These are phyloP conservation scores for Cnidoscolus chayamansa DNA, from an alignment of 441 rosid genomes.

Conservation along the genomic window DNA sequence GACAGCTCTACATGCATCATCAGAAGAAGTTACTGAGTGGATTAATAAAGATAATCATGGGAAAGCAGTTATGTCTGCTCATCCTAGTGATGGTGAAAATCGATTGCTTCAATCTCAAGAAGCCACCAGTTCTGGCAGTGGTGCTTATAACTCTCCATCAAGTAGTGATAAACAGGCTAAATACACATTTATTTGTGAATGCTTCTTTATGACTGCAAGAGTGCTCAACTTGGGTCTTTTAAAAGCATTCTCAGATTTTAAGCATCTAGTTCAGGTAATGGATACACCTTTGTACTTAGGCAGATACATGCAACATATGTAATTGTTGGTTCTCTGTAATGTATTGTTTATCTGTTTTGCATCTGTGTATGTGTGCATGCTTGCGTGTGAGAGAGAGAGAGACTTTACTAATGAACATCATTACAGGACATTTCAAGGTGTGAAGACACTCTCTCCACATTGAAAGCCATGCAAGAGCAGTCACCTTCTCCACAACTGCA, in stretches of 20 bases:
- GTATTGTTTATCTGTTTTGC: too few species aligned
- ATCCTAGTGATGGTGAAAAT: slow-evolving; percentile 40
- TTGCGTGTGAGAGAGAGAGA: background rate
- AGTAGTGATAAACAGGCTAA: slow-evolving; percentile 41
- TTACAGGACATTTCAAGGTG: slow-evolving; percentile 79
- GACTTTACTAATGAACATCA: slow-evolving; percentile 2
- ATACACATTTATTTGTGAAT: slow-evolving; percentile 81
- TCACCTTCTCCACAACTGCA: slow-evolving; percentile 52
- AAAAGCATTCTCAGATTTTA: slow-evolving; percentile 95
- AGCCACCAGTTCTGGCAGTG: slow-evolving; percentile 69
- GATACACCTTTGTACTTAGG: slow-evolving; percentile 14
- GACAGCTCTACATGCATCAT: slow-evolving; percentile 89
- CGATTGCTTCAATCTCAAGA: slow-evolving; percentile 68
- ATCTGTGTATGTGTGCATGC: background rate
- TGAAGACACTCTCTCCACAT: slow-evolving; percentile 68
- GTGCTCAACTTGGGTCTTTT: slow-evolving; percentile 89
- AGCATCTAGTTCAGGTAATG: slow-evolving; percentile 91
- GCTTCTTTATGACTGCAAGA: slow-evolving; percentile 98
- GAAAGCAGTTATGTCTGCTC: slow-evolving; percentile 31
- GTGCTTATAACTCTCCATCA: slow-evolving; percentile 38
- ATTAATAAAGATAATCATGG: slow-evolving; percentile 45
- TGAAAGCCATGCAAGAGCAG: slow-evolving; percentile 70
- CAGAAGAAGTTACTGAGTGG: slow-evolving; percentile 91
- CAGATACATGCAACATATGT: slow-evolving; percentile 1
- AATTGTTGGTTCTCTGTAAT: too few species aligned